Evolutionary conservation across 495 filamentous ascomycete species (phyloP), one percentile per base, ranked within the genome.

Genomic region (Copromyces sp.): DNA sequence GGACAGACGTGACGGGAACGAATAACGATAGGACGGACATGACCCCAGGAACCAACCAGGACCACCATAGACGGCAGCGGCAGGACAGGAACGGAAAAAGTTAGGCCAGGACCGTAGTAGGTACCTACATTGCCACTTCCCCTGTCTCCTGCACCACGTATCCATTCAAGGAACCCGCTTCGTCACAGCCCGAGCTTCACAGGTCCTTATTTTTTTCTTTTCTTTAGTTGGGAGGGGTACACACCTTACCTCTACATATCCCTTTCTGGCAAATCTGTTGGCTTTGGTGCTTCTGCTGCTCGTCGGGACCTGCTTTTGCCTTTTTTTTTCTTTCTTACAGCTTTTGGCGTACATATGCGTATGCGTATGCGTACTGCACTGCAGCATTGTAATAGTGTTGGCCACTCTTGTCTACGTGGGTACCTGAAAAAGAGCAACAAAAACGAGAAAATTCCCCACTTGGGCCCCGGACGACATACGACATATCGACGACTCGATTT

Each of bases 261-360:
- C n/a, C n/a, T n/a, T n/a, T 16, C 17, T 47, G 44, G 44, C 44
- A 24, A 47, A 20, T 47, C 44, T 20, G n/a, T 68, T 24, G 24
- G 24, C 24, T 24, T 24, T 69, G 39, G 17, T 61, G 38, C 59
- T 73, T n/a, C 39, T 44, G 32, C 16, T 68, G 70, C 68, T 68
- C 59, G 20, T 40, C 69, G 75, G 75, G 77, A 79, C 77, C 76
- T 78, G 75, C 78, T 79, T 77, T 70, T 61, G 45, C 29, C 24
- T 24, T 61, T 69, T 69, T 9, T 59, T 71, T 38, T 40, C 73
- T 39, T 47, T 70, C 24, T 29, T 53, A n/a, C 59, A 44, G 68
- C 24, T 70, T 70, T 74, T 74, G 75, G 70, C 75, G 68, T 61
- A 59, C 47, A 59, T 59, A 61, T 37, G 35, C 53, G 14, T 61